These are phyloP conservation scores for Monosporascus sp. DNA, from an alignment of 2,329 filamentous ascomycete species.

Conservation along the genomic window DNA sequence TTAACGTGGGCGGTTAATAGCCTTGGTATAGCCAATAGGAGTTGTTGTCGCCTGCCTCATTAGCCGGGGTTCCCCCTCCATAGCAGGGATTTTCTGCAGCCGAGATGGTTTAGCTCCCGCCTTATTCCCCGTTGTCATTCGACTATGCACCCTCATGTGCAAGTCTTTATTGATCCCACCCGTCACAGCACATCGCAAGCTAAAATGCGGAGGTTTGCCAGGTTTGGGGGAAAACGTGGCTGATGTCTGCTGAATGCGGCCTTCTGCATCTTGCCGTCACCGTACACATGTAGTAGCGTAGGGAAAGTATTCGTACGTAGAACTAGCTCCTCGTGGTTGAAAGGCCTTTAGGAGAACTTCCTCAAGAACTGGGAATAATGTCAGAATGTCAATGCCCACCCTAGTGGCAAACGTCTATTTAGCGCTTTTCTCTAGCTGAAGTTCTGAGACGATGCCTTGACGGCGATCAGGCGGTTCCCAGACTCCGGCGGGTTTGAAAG, in stretches of 20 bases:
- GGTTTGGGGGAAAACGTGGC: background rate
- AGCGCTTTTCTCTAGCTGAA: background rate
- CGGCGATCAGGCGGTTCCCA: constrained; percentile 8
- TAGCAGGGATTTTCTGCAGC: background rate
- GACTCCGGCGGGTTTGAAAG: background rate
- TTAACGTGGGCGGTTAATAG: background rate
- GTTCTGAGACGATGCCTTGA: constrained; percentile 12
- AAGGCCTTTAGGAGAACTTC: no score
- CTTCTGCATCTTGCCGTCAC: no score
- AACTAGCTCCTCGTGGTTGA: no score
- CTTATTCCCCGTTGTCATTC: background rate
- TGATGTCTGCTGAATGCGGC: background rate
- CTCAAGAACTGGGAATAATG: no score
- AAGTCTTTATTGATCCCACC: background rate
- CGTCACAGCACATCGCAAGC: background rate
- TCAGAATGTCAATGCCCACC: no score
- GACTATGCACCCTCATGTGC: background rate
- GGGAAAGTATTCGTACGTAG: no score
- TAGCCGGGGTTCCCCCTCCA: background rate
- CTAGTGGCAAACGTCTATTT: no score
- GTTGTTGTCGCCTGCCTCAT: background rate
- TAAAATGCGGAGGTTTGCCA: background rate
- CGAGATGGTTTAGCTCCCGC: background rate
- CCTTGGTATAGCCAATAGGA: background rate
- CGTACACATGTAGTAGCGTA: no score